These are phyloP conservation scores for Pseudogymnoascus destructans DNA, from an alignment of 2,329 filamentous ascomycete species.

Conservation along the genomic window DNA sequence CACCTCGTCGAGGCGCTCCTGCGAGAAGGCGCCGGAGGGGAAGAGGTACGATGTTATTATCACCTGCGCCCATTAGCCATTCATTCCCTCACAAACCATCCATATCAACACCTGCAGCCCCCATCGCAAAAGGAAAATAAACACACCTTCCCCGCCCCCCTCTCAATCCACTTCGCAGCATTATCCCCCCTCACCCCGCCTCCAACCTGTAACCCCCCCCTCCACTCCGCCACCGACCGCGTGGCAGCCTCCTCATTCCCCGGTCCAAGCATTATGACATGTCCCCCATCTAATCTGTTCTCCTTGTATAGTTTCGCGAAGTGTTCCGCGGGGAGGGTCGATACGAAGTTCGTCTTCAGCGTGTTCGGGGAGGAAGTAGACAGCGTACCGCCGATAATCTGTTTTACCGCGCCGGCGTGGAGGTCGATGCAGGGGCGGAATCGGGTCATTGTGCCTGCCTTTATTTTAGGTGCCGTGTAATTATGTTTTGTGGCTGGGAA, in stretches of 20 bases:
- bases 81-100: not conserved
- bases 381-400: constrained; percentile 92
- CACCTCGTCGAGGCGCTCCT: constrained; percentile 60
- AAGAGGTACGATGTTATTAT: constrained; percentile 96
- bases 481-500: not conserved
- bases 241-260: constrained; percentile 70
- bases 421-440: constrained; percentile 96
- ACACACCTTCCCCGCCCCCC: constrained; percentile 74
- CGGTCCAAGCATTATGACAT: constrained; percentile 93
- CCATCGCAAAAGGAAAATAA: not conserved
- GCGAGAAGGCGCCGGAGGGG: constrained; percentile 68
- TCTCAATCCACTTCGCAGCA: constrained; percentile 72
- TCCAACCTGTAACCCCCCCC: constrained; percentile 69
- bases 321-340: constrained; percentile 65
- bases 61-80: constrained; percentile 44
- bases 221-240: constrained; percentile 69
- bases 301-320: constrained; percentile 74
- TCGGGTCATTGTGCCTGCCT: constrained; percentile 57
- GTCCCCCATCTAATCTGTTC: constrained; percentile 60
- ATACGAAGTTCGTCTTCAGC: constrained; percentile 87
- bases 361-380: constrained; percentile 45
- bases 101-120: not conserved
- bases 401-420: constrained; percentile 94
- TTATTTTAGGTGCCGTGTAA: not conserved
- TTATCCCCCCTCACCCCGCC: constrained; percentile 87